Evolutionary conservation across 192 early-diverging fungal species (phyloP), one percentile per base, ranked within the genome.

Genomic region (Coemansia sp.): DNA sequence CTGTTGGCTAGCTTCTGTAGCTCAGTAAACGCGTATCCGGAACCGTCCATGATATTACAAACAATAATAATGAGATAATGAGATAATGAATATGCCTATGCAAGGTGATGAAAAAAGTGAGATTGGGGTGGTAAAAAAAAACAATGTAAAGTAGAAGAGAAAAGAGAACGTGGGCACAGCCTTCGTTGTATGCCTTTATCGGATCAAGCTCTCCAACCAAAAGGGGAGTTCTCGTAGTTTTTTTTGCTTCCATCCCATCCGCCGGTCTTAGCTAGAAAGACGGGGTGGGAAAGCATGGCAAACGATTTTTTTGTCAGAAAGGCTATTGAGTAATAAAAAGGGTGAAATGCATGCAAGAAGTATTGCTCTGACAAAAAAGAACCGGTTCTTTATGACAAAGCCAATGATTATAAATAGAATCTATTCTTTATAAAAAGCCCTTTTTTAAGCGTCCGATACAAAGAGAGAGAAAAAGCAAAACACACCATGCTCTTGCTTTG

Each of bases 1-100:
- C 66, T 73, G 46, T 52, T 34, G 7, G 68, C 69, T 6, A 74
- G 51, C 27, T 64, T 57, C 29, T 66, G 71, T 1, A 71, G 62
- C 22, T 64, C 47, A 5, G 68, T 44, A 61, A 62, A 70, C 29
- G 44, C 60, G 59, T 70, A 49, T 33, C 43, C 46, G 20, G 59
- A 43, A 52, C 60, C 36, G 60, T 62, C 60, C 60, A 62, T 62
- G 29, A 57, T 31, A 29, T 29, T 12, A 43, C 10, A 33, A 57
- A 15, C 22, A 59, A 59, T 55, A 55, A 54, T 24, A 54, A 67
- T 54, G 44, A 46, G 41, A 38, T 9, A 38, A 38, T 49, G 65
- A 64, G 41, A 38, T 9, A 38, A 38, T 49, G 65, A 64, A 15
- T 34, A 41, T 24, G 63, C 11, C 22, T 15, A 65, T 65, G 63